Base-by-base conservation (phyloP, 768 basidiomycete species). In the Tulasnella sp. region DNA sequence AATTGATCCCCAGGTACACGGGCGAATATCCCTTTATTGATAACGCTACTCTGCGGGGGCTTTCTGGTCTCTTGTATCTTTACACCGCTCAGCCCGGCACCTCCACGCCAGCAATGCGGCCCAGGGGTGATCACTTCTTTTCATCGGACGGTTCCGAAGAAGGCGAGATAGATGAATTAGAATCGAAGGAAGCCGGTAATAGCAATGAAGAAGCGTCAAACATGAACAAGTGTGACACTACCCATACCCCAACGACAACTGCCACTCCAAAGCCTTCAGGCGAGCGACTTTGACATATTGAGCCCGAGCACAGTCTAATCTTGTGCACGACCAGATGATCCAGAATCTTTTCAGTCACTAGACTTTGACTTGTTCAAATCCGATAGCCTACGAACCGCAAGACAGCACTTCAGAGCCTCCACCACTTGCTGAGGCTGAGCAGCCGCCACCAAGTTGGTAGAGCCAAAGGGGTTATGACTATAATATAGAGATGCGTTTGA, bases 21-120 rank as follows among this genome's bases (percentile, higher is more conserved):
- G 94, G 95, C 1, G 93, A 94, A 2, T 93, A 94, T 84, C 96
- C 96, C 2, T 97, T 92, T 87, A 92, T 92, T 84, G 93, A 95
- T 82, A 94, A 95, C 82, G 89, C 93, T 1, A 86, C 91, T 9
- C 87, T 97, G 40, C 94, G 97, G 83, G 88, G 91, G 22, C 96
- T 97, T 82, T 95, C 96, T 3, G 96, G 94, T 1, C 86, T 97
- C 77, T 86, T 94, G 18, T 90, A 89, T 41, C 86, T 96, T 81
- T 87, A 85, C 75, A 82, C 86, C 34, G 85, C 86, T 34, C 85
- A 86, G 80, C 84, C 86, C 8, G 1, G 28, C 31, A 20, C n/a
- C 3, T 42, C 44, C 24, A 78, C 16, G n/a, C 42, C 75, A 34
- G 28, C 40, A 22, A 58, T 14, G n/a, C 22, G 58, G 44, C 12